phyloP scores from a whole-genome alignment of 1,139 yeast species.

The Suhomyces panamericanus region DNA sequence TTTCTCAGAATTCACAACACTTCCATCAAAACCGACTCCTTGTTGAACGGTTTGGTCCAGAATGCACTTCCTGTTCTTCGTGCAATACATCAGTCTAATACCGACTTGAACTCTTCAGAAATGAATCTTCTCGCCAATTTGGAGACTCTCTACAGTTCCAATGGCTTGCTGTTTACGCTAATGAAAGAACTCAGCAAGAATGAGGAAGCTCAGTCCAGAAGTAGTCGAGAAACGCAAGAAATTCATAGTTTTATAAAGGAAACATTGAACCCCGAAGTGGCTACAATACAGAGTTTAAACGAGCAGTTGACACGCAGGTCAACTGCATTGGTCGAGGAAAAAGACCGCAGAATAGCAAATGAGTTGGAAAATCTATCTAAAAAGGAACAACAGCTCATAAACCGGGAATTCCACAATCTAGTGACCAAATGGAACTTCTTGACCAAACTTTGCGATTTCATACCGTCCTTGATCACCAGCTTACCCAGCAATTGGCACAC shows the following conservation, averaged over 20 bases:
- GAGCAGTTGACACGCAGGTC: constrained; percentile 7
- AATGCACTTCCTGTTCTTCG: constrained; percentile 33
- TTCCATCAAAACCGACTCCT: constrained; percentile 26
- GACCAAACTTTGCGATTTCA: constrained; percentile 28
- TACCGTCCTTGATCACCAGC: constrained; percentile 33
- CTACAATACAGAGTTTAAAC: constrained; percentile 13
- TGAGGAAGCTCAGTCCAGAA: constrained; percentile 10
- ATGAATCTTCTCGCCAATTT: constrained; percentile 27
- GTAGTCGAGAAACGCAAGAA: constrained; percentile 16
- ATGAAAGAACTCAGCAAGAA: constrained; percentile 18
- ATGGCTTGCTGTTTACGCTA: constrained; percentile 16
- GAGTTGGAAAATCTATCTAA: constrained; percentile 15
- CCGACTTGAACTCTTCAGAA: constrained; percentile 33
- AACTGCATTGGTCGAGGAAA: neutral
- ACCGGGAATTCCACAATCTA: constrained; percentile 16
- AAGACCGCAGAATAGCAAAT: constrained; percentile 12
- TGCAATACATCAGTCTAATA: constrained; percentile 33
- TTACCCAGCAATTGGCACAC: constrained; percentile 41
- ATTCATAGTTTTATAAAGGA: constrained; percentile 12
- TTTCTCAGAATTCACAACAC: constrained; percentile 24
- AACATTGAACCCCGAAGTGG: constrained; percentile 12
- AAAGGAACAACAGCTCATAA: constrained; percentile 6
- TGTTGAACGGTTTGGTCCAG: constrained; percentile 29
- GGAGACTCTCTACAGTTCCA: constrained; percentile 18
- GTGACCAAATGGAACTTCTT: constrained; percentile 28